Evolutionary conservation across 164 flowering plant genomes (phyloP).

Genomic region (Pachysandra terminalis): DNA sequence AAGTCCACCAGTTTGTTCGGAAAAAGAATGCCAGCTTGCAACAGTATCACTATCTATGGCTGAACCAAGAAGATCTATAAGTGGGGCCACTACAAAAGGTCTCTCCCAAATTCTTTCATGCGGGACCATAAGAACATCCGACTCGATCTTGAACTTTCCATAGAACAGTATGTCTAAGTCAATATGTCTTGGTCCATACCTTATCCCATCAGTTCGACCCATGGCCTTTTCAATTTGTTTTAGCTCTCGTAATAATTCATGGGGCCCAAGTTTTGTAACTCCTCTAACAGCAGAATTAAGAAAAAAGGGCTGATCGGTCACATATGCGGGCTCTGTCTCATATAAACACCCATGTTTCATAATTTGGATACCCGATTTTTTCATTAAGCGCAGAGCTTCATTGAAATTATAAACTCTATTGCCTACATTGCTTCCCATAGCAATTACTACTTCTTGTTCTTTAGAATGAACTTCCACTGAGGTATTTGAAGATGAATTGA

Average conservation of each 20-base stretch:
- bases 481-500: conserved; percentile 33
- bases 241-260: conserved; percentile 58
- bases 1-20: conserved; percentile 47
- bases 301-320: conserved; percentile 84
- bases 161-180: conserved; percentile 90
- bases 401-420: conserved; percentile 64
- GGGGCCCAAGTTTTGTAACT: conserved; percentile 68
- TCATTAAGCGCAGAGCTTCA: conserved; percentile 72
- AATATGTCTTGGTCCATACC: conserved; percentile 94
- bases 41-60: conserved; percentile 53
- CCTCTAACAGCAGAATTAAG: conserved; percentile 94
- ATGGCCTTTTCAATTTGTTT: conserved; percentile 81
- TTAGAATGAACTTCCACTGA: conserved; percentile 53
- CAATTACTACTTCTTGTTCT: conserved; percentile 89
- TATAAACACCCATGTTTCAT: conserved; percentile 81
- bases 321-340: conserved; percentile 91
- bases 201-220: conserved; percentile 79
- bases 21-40: conserved; percentile 76
- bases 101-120: conserved; percentile 96
- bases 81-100: conserved; percentile 91
- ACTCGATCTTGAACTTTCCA: conserved; percentile 59
- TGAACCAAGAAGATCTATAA: conserved; percentile 77
- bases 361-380: conserved; percentile 54
- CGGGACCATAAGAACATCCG: conserved; percentile 73
- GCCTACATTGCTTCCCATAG: conserved; percentile 95